Evolutionary conservation across 345 rosid species (phyloP).

Genomic region (Gossypium mustelinum): DNA sequence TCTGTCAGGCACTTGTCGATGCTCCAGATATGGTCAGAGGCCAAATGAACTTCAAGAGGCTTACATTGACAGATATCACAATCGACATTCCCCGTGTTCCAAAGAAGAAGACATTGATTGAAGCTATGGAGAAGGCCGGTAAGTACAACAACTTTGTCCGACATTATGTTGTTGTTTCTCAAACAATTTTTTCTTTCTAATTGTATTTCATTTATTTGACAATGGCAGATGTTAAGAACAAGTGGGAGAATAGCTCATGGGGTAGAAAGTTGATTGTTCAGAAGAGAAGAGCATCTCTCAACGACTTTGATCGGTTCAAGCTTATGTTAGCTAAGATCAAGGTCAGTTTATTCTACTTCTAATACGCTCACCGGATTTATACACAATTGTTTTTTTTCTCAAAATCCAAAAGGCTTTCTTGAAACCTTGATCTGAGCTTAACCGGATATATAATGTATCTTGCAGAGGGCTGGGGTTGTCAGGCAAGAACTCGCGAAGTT

Average conservation of each 20-base stretch:
- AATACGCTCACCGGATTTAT: background rate
- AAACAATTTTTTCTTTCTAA: background rate
- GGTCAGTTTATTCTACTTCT: conserved; percentile 27
- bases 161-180: background rate
- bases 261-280: conserved; percentile 79
- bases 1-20: conserved; percentile 68
- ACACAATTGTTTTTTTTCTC: background rate
- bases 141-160: conserved; percentile 9
- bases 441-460: background rate
- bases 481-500: conserved; percentile 63
- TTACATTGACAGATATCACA: conserved; percentile 66
- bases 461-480: conserved; percentile 52
- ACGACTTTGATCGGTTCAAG: conserved; percentile 65
- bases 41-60: conserved; percentile 83
- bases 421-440: background rate
- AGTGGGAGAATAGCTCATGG: conserved; percentile 90
- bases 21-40: conserved; percentile 81
- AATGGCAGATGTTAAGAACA: conserved; percentile 62
- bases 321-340: conserved; percentile 65
- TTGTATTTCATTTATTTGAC: background rate
- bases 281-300: conserved; percentile 70
- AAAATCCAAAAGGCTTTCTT: background rate
- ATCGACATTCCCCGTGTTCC: conserved; percentile 74
- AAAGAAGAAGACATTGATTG: conserved; percentile 65
- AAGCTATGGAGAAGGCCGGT: conserved; percentile 89